Evolutionary conservation across 1,284 basidiomycete species (phyloP), one percentile per base, ranked within the genome.

Genomic region (Trametes pubescens): DNA sequence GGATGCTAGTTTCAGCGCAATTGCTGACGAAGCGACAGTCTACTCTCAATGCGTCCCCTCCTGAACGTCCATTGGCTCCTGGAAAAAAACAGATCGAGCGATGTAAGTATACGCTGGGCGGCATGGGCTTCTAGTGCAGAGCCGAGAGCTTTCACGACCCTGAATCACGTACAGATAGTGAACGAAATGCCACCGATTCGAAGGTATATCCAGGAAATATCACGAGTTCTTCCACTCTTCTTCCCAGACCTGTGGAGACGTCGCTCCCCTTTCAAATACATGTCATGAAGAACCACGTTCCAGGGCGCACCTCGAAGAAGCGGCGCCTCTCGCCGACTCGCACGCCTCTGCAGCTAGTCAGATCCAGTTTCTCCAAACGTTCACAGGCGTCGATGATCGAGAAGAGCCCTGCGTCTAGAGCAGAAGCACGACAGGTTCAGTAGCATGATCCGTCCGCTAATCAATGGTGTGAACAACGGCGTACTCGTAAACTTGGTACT

Each of bases 311-410:
- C 79, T 90, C 86, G 69, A 91, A 91, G 70, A 91, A 87, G n/a
- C 82, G 80, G 24, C 89, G 79, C 34, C 90, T 78, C 64, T 90
- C 85, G 2, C 78, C 78, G 5, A 90, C 79, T 16, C 70, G 79
- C 55, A 91, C 80, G 5, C 89, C 84, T 59, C 89, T 82, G 66
- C 90, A 91, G 61, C 87, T 86, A 0, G 87, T 91, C 38, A 91
- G 74, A 69, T 91, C 85, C 11, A 91, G 73, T 21, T 79, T 81
- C 63, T 79, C 74, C 26, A 91, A 74, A 32, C 75, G 76, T 1
- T 78, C 67, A 66, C 90, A 91, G 3, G 79, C 80, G 66, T 90
- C 84, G 37, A 91, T 77, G 54, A 91, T 83, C 2, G 76, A 70
- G 65, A 86, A 86, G 32, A 91, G 68, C 1, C 84, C 89, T 0